Conservation (phyloP, 192 early-diverging fungal species). For the Umbelopsis ramanniana region DNA sequence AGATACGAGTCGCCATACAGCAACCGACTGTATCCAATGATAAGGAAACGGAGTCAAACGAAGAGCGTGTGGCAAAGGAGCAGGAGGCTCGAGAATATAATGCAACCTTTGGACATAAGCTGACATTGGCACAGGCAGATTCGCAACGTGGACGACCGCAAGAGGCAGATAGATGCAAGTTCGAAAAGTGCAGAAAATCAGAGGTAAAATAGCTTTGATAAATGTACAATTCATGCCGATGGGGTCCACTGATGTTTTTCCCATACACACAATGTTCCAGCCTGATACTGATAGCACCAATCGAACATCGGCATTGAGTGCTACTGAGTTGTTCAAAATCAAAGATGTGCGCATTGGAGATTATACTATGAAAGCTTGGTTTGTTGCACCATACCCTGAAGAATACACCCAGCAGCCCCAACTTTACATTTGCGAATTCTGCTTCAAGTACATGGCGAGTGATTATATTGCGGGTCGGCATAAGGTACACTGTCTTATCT, state of each 20-base stretch:
- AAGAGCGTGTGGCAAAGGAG: slow-evolving; percentile 24
- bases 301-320: neutral
- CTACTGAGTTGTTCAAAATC: slow-evolving; percentile 37
- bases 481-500: slow-evolving; percentile 45
- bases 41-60: neutral
- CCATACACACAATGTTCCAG: neutral
- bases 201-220: slow-evolving; percentile 31
- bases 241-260: neutral
- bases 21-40: too few relatives aligned
- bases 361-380: slow-evolving; percentile 92
- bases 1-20: too few relatives aligned
- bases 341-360: slow-evolving; percentile 78
- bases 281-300: neutral
- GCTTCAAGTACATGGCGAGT: slow-evolving; percentile 97
- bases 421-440: slow-evolving; percentile 96
- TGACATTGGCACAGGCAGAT: slow-evolving; percentile 58
- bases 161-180: slow-evolving; percentile 52
- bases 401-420: slow-evolving; percentile 84
- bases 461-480: slow-evolving; percentile 80
- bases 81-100: slow-evolving; percentile 27
- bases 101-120: slow-evolving; percentile 51
- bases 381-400: slow-evolving; percentile 92
- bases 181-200: slow-evolving; percentile 54
- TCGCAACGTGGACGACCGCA: slow-evolving; percentile 56
- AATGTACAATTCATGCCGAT: neutral